Conservation (phyloP, 2,329 filamentous ascomycete genomes). For the Exophiala sideris region DNA sequence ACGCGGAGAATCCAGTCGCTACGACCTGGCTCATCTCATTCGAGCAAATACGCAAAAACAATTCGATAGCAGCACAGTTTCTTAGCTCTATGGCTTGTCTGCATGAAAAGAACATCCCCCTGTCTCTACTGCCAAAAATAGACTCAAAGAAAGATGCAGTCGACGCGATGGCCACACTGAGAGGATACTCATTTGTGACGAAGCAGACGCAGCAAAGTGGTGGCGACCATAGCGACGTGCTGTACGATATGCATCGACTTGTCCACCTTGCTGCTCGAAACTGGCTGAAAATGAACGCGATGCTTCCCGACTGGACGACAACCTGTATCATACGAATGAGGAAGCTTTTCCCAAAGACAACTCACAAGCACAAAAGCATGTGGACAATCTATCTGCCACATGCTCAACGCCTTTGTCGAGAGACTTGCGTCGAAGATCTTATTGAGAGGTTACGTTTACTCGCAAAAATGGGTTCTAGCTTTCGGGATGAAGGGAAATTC, state of each 20-base stretch:
- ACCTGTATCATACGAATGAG: slow-evolving; percentile 24
- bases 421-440: slow-evolving; percentile 1
- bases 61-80: slow-evolving; percentile 35
- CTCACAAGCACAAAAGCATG: slow-evolving; percentile 21
- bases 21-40: slow-evolving; percentile 41
- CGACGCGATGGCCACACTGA: slow-evolving; percentile 35
- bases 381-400: slow-evolving; percentile 35
- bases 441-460: slow-evolving; percentile 9
- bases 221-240: neutral
- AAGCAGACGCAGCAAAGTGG: neutral
- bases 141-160: slow-evolving; percentile 22
- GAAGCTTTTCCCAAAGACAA: slow-evolving; percentile 26
- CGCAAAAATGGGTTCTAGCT: slow-evolving; percentile 24
- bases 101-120: slow-evolving; percentile 32
- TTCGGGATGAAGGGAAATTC: slow-evolving; percentile 72
- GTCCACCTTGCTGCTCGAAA: slow-evolving; percentile 35
- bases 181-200: slow-evolving; percentile 34
- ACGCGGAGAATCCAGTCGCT: slow-evolving; percentile 34
- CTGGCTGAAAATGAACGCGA: slow-evolving; percentile 31
- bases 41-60: slow-evolving; percentile 31
- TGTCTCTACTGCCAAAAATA: slow-evolving; percentile 32
- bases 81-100: slow-evolving; percentile 38
- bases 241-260: slow-evolving; percentile 34
- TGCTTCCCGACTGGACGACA: slow-evolving; percentile 21
- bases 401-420: slow-evolving; percentile 17